Evolutionary conservation across 176 grass and related monocot species (phyloP).

Genomic region (bread wheat (Triticum aestivum)): IWGSC_CS_RefSeq_v2.1 NC_057813.1:672552773-672553272

Average conservation of each 20-base stretch:
- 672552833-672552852: constrained; percentile 41
- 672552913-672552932: constrained; percentile 11
- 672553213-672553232: no score
- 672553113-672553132: constrained; percentile 80
- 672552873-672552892: constrained; percentile 23
- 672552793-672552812: constrained; percentile 93
- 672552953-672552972: constrained; percentile 75
- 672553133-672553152: constrained; percentile 65
- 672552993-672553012: constrained; percentile 37
- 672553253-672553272: no score
- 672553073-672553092: constrained; percentile 90
- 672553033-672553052: constrained; percentile 66
- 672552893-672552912: background rate
- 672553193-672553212: no score
- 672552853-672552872: constrained; percentile 52
- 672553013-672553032: constrained; percentile 68
- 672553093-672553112: constrained; percentile 94
- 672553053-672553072: constrained; percentile 52
- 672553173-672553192: no score
- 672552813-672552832: constrained; percentile 62
- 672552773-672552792: constrained; percentile 68
- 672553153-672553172: no score
- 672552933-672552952: constrained; percentile 49
- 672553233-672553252: no score
- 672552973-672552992: constrained; percentile 40